Evolutionary conservation across 257 asterid genomes (phyloP), one percentile per base, ranked within the genome.

Genomic region (Petunia axillaris): DNA sequence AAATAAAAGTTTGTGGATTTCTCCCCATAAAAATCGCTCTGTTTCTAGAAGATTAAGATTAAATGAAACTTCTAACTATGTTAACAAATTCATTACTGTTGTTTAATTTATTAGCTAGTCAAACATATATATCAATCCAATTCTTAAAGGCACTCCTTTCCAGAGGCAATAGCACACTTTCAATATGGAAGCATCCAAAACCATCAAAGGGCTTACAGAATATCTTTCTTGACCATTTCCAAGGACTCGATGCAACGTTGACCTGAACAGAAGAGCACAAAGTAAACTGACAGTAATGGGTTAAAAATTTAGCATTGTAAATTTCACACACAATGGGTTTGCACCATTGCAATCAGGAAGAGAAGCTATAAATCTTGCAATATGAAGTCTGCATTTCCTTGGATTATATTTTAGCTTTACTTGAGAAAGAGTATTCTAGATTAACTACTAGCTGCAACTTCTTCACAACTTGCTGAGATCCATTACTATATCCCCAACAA

Each of bases 241-340:
- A 88, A 93, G 78, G 55, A 95, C 99, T 65, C 98, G 91, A 88
- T 95, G 99, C 84, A 93, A 85, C 2, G 97, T 95, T 77, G 99
- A 93, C 87, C 99, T 95, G 90, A 36, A 82, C 62, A 71, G n/a
- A 10, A 35, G 44, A 48, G 60, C 43, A 71, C 39, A 48, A 11
- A 35, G 62, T 71, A 46, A 71, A n/a, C 13, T 71, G 60, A 71
- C 44, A 71, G 48, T n/a, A 2, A 71, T 71, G 59, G 25, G 35
- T 46, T 48, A 4, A 13, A 14, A 71, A 48, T 25, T 25, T 25
- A 1, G 14, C 6, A 40, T 4, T 6, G 41, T 40, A 35, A 65
- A 39, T 14, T 65, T 65, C 52, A 13, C 39, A 65, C 50, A 65
- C 35, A 39, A 38, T 65, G 52, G 3, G 52, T 6, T 4, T 65